phyloP scores from a whole-genome alignment of 1,139 yeast species.

The Scheffersomyces insectosa region DNA sequence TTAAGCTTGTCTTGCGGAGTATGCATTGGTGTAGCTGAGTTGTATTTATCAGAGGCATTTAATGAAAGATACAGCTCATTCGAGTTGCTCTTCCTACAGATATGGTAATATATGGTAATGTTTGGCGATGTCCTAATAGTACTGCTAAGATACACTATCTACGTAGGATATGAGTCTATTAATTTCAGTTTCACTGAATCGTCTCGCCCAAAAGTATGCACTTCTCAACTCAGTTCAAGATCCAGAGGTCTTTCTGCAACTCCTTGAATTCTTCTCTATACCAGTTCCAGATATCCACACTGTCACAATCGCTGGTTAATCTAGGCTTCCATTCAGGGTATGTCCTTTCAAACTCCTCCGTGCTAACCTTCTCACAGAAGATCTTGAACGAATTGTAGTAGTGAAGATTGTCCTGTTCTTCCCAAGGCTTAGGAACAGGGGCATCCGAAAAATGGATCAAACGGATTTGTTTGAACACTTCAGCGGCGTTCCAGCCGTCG shows the following conservation, averaged over 20 bases:
- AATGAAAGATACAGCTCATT: no score
- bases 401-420: constrained; percentile 15
- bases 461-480: constrained; percentile 20
- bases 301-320: constrained; percentile 33
- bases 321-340: constrained; percentile 32
- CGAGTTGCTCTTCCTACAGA: no score
- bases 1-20: no score
- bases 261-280: constrained; percentile 8
- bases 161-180: not conserved
- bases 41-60: no score
- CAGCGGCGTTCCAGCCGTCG: constrained; percentile 28
- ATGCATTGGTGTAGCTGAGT: no score
- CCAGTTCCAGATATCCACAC: constrained; percentile 32
- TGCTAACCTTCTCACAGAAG: constrained; percentile 21
- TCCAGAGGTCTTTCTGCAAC: constrained; percentile 8
- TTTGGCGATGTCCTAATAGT: no score
- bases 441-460: constrained; percentile 46
- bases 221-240: constrained; percentile 13
- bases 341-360: constrained; percentile 12
- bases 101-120: no score
- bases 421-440: constrained; percentile 53
- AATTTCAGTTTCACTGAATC: constrained; percentile 8
- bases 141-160: not conserved
- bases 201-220: no score
- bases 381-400: constrained; percentile 28